Conservation (phyloP, 176 grass and related monocot species). For the Triticum timopheevii region DNA sequence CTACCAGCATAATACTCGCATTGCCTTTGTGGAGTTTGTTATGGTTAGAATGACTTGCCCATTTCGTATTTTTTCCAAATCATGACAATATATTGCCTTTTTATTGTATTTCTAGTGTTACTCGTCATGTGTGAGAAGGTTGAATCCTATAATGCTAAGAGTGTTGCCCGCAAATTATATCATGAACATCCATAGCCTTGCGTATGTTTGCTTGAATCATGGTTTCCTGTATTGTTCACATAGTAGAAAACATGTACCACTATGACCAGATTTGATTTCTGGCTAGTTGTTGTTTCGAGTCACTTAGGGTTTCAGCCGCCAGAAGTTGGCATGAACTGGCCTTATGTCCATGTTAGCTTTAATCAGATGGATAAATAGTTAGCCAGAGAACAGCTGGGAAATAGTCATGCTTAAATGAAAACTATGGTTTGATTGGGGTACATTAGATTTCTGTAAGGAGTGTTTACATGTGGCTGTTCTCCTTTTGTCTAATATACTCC, state of each 20-base stretch:
- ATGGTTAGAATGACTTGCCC: slow-evolving; percentile 54
- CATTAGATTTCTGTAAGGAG: background rate
- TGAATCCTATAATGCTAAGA: slow-evolving; percentile 14
- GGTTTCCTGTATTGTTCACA: background rate
- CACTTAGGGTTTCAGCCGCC: background rate
- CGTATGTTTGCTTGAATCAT: background rate
- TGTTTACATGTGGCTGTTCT: background rate
- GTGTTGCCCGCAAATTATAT: background rate
- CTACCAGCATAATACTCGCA: slow-evolving; percentile 92
- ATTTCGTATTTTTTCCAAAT: slow-evolving; percentile 7
- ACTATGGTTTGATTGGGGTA: background rate
- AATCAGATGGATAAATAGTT: background rate
- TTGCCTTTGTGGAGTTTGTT: slow-evolving; percentile 99
- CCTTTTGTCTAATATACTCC: background rate
- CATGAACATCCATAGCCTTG: background rate
- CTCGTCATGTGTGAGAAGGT: background rate
- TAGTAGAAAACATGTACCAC: background rate
- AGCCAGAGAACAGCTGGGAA: slow-evolving; percentile 13
- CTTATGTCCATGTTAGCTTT: background rate
- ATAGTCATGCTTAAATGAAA: background rate
- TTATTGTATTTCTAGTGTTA: slow-evolving; percentile 1
- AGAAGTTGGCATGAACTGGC: background rate
- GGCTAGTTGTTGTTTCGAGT: background rate
- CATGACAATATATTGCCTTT: background rate
- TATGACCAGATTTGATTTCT: background rate